Evolutionary conservation across 2,329 filamentous ascomycete genomes (phyloP), one percentile per base, ranked within the genome.

Genomic region (Ilyonectria destructans): DNA sequence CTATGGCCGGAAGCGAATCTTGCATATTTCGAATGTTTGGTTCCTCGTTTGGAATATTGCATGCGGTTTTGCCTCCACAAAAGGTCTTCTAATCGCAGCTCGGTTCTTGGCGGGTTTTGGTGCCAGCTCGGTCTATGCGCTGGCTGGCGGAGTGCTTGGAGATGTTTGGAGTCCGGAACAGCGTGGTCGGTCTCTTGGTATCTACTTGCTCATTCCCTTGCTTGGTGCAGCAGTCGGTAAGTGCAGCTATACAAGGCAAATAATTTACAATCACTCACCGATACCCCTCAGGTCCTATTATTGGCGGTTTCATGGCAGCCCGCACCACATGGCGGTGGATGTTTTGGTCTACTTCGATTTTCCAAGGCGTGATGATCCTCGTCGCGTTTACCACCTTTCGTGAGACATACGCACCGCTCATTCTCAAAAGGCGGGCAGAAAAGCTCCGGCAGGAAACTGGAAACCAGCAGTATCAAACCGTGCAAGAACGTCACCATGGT

Each of bases 41-140:
- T 88, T 88, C 73, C 74, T 89, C 2, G 65, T 83, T 45, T 87
- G 86, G 82, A 86, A 86, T 69, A 68, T 87, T 8, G 77, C 80
- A 2, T 86, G 84, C 64, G 81, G 84, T 3, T 82, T 84, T 58
- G 77, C 85, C 5, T 77, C 70, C 1, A 77, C 79, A 3, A 81
- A 84, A 59, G 77, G 78, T 6, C 54, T 81, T 7, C 74, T 88
- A 3, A 83, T 87, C 12, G 81, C 80, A 0, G 80, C 82, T 13
- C 79, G 86, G 0, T 84, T 88, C 48, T 69, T 88, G 1, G 80
- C 85, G 4, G 86, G 86, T 0, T 79, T 88, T 19, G 85, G 85
- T 1, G 85, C 84, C 1, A 84, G 82, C 52, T 79, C 82, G 2
- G 80, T 84, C 1, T 84, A 85, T 40, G 79, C 84, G 0, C 79